Percentiles rank a stretch among this genome's conserved stretches.
phyloP scores from a whole-genome alignment of 2,329 filamentous ascomycete genomes.

The Shiraia sp. region DNA sequence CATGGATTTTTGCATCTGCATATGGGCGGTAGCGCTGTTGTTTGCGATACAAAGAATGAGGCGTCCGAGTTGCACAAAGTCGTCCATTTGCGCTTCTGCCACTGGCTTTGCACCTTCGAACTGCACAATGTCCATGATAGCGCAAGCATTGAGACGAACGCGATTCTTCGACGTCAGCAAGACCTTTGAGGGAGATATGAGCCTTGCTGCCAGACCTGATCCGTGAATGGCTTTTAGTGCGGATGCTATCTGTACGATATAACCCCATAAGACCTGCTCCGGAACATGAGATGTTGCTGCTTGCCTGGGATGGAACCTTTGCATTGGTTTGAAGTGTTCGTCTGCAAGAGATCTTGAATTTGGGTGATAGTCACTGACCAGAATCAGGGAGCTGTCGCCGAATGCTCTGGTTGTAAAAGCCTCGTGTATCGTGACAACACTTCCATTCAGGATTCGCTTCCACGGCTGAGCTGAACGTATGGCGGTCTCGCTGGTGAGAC shows the following conservation, averaged over 20 bases:
- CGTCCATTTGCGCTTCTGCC: slow-evolving; percentile 81
- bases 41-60: slow-evolving; percentile 82
- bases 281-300: slow-evolving; percentile 45
- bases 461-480: slow-evolving; percentile 86
- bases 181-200: slow-evolving; percentile 86
- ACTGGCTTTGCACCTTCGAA: slow-evolving; percentile 72
- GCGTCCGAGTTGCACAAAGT: slow-evolving; percentile 81
- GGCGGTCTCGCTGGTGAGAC: slow-evolving; percentile 84
- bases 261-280: slow-evolving; percentile 86
- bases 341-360: slow-evolving; percentile 88
- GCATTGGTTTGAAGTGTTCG: slow-evolving; percentile 64
- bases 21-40: slow-evolving; percentile 61
- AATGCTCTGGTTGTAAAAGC: slow-evolving; percentile 93
- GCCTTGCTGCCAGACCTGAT: slow-evolving; percentile 78
- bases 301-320: slow-evolving; percentile 46
- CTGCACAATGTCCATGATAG: slow-evolving; percentile 85
- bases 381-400: slow-evolving; percentile 90
- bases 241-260: slow-evolving; percentile 87
- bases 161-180: slow-evolving; percentile 89
- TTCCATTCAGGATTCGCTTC: slow-evolving; percentile 81
- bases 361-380: slow-evolving; percentile 92
- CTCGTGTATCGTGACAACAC: slow-evolving; percentile 84
- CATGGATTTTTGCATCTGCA: slow-evolving; percentile 70
- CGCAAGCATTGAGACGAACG: slow-evolving; percentile 84
- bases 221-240: slow-evolving; percentile 85